Base-by-base conservation (phyloP, 2,329 filamentous ascomycete species). In the Colletotrichum sojae region DNA sequence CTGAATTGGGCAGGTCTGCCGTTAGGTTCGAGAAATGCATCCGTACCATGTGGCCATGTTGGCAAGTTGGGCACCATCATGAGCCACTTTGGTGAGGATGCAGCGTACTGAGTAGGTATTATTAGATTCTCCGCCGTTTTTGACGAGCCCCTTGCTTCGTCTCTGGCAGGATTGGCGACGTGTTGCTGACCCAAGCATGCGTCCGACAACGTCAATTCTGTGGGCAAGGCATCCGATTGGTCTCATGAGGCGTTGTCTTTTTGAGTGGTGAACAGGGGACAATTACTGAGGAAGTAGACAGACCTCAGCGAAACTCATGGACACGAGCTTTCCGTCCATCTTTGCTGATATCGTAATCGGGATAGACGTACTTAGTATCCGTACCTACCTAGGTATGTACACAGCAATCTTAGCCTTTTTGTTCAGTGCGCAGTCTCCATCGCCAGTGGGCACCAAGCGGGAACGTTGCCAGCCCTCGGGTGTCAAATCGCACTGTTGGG, bases 1-100 rank as follows among this genome's bases (percentile, higher is more conserved):
- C 45, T 27, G 27, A 16, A 22, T 40, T 40, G 39, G 53, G 27
- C 22, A 67, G n/a, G 22, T n/a, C 15, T 51, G 58, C 31, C 18
- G 20, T 39, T 18, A 46, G 16, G 52, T 43, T 45, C 25, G 18
- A 36, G 20, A 20, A 66, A 4, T 4, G n/a, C 16, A 27, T 49
- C 18, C 43, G n/a, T 40, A 10, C 36, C 25, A 31, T 13, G 25
- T 16, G 36, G 45, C 5, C 22, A 25, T 25, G 22, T 25, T 25
- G 22, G 22, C 5, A 25, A 31, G 9, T 18, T 39, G 20, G 16
- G 13, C 20, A 36, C 39, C 31, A 58, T 63, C n/a, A 25, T 40
- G 49, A 20, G 40, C 51, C 36, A 40, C 57, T 18, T 49, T n/a
- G 13, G 25, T 48, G 20, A 56, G 58, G 20, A 22, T 67, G 51